Evolutionary conservation across 805 yeast genomes (phyloP).

Genomic region (Blastobotrys peoriensis): DNA sequence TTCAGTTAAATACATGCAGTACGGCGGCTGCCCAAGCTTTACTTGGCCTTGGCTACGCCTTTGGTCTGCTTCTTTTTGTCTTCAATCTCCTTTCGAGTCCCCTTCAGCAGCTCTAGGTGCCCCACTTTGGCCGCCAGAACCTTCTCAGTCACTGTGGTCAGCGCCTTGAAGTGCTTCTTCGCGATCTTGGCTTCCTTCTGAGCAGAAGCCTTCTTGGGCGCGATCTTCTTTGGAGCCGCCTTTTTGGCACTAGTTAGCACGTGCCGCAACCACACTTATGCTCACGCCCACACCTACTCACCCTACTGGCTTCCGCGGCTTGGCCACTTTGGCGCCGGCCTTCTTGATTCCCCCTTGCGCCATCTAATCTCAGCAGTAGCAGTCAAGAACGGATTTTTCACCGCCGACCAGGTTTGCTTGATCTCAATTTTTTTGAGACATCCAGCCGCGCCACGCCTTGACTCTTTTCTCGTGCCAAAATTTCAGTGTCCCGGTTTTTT

Average conservation of each 20-base stretch:
- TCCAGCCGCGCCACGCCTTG: too few relatives aligned
- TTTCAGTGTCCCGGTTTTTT: too few relatives aligned
- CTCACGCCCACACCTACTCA: too few relatives aligned
- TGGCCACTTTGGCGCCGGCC: constrained; percentile 6
- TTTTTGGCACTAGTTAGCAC: constrained; percentile 36
- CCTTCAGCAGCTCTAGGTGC: constrained; percentile 84
- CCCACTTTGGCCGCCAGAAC: constrained; percentile 87
- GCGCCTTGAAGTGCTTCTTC: constrained; percentile 51
- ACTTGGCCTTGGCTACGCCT: too few relatives aligned
- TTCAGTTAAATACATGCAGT: too few relatives aligned
- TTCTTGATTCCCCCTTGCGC: constrained; percentile 34
- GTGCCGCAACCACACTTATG: too few relatives aligned
- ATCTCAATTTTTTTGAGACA: too few relatives aligned
- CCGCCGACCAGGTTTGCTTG: too few relatives aligned
- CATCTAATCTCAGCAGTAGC: constrained; percentile 28
- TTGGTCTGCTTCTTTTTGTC: constrained; percentile 47
- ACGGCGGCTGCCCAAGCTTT: too few relatives aligned
- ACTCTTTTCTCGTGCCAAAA: too few relatives aligned
- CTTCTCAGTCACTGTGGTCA: constrained; percentile 66
- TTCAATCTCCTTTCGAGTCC: constrained; percentile 80
- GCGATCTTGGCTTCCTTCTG: constrained; percentile 49
- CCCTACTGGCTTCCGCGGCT: constrained; percentile 2
- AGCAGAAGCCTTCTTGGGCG: constrained; percentile 55
- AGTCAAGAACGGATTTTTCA: too few relatives aligned
- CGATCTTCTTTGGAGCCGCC: constrained; percentile 69